phyloP scores from a whole-genome alignment of 768 basidiomycete species.

The Leccinum longicurvipes region DNA sequence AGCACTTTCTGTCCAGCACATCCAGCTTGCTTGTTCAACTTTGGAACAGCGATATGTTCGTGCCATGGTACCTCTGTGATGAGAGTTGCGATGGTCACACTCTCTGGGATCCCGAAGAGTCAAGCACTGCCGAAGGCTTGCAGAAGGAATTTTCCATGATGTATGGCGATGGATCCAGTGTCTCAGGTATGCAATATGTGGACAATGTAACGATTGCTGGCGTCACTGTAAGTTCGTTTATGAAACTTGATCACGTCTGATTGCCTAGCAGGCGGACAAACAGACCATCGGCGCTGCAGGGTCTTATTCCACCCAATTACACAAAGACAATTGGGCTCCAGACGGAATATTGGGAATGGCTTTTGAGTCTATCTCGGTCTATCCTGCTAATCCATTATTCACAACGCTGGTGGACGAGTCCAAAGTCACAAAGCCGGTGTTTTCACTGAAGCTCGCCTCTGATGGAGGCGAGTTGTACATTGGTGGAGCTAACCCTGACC shows the following conservation, averaged over 20 bases:
- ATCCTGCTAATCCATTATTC: background rate
- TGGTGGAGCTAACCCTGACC: background rate
- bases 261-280: background rate
- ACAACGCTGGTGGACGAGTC: background rate
- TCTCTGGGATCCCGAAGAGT: background rate
- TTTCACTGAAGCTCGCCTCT: background rate
- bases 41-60: background rate
- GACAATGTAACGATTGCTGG: background rate
- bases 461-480: background rate
- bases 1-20: background rate
- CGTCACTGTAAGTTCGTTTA: background rate
- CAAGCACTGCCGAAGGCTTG: background rate
- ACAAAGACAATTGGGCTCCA: background rate
- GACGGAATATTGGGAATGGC: background rate
- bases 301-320: background rate
- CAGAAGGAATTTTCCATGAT: background rate
- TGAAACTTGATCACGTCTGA: background rate
- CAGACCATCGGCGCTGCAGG: background rate
- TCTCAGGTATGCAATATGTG: background rate
- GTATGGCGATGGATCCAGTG: background rate
- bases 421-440: background rate
- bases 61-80: background rate
- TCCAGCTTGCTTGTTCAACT: background rate
- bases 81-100: background rate
- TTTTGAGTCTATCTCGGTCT: background rate